Conservation (phyloP, 306 rosid species). For the Oemleria cerasiformis region DNA sequence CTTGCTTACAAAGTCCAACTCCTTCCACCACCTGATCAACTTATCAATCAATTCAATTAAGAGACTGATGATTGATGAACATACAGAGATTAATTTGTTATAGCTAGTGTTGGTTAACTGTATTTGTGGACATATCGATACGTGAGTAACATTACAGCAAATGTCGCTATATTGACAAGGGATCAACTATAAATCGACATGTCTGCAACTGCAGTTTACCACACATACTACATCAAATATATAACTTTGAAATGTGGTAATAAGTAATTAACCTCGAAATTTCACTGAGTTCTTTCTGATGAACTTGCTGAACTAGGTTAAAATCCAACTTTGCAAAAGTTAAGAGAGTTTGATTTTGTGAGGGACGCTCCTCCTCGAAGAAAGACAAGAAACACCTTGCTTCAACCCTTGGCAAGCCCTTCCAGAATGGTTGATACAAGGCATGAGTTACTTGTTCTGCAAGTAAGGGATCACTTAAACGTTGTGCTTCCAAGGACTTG, state of each 20-base stretch:
- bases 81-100: neutral
- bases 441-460: slow-evolving; percentile 7
- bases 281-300: slow-evolving; percentile 30
- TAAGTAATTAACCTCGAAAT: slow-evolving; percentile 23
- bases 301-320: slow-evolving; percentile 35
- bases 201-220: too few relatives aligned
- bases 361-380: slow-evolving; percentile 30
- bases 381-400: slow-evolving; percentile 30
- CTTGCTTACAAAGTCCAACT: slow-evolving; percentile 23
- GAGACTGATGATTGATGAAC: too few relatives aligned
- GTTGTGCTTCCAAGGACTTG: neutral
- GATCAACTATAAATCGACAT: too few relatives aligned
- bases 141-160: too few relatives aligned
- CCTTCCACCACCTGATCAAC: slow-evolving; percentile 67
- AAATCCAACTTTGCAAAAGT: slow-evolving; percentile 44
- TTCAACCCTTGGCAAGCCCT: slow-evolving; percentile 28
- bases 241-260: too few relatives aligned
- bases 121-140: too few relatives aligned
- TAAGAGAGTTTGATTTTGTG: slow-evolving; percentile 24
- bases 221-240: too few relatives aligned
- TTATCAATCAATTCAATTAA: too few relatives aligned
- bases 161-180: too few relatives aligned
- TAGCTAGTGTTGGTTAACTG: neutral
- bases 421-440: slow-evolving; percentile 25
- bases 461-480: neutral